Conservation (phyloP, 2,329 filamentous ascomycete genomes). For the Fusarium nanum region DNA sequence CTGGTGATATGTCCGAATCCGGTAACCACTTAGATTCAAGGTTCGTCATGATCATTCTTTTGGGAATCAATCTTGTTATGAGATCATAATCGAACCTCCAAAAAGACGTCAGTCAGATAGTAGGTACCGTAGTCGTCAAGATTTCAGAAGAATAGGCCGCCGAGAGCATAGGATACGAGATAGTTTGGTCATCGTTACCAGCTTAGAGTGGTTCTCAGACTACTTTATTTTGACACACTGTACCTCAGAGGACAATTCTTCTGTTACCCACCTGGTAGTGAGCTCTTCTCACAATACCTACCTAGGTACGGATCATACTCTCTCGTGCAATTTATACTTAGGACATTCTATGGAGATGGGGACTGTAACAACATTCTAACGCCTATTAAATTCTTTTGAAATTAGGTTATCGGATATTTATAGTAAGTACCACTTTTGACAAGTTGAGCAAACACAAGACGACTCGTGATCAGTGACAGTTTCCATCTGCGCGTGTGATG, state of each 20-base stretch:
- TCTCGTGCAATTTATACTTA: not conserved
- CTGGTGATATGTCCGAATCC: conserved; percentile 30
- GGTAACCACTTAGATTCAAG: conserved; percentile 8
- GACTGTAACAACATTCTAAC: not conserved
- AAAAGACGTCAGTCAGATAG: not conserved
- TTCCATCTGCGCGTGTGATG: conserved; percentile 11
- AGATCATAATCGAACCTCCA: not conserved
- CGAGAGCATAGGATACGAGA: not conserved
- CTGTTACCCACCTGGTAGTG: not conserved
- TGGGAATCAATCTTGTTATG: not conserved
- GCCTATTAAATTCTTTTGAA: not conserved
- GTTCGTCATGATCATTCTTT: conserved; percentile 7
- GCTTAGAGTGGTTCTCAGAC: not conserved
- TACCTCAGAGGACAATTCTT: not conserved
- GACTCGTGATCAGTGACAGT: conserved; percentile 7
- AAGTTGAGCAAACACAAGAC: not conserved
- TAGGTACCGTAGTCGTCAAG: not conserved
- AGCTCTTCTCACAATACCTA: not conserved
- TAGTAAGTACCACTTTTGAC: not conserved
- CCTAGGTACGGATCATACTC: not conserved
- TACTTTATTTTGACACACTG: not conserved
- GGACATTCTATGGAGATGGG: not conserved
- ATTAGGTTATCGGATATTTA: not conserved
- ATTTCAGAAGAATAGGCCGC: not conserved
- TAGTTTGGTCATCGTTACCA: not conserved